A percentile compares a stretch with the other conserved stretches of the same genome.
Conservation (phyloP, 2,329 filamentous ascomycete species). For the Aureobasidium sp. region DNA sequence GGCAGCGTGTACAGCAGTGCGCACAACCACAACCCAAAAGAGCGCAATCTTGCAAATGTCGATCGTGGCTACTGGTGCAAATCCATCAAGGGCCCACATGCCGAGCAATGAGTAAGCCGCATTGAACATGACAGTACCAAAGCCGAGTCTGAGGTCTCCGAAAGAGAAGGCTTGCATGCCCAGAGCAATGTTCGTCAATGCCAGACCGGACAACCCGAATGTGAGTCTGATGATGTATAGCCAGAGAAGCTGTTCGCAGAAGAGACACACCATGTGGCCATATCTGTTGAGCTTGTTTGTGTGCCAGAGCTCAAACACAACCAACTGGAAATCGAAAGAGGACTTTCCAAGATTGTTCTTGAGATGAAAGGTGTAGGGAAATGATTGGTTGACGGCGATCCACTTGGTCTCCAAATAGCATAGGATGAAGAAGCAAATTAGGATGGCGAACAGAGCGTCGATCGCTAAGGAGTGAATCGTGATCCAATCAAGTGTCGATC, state of each 20-base stretch:
- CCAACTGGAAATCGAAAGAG: slow-evolving; percentile 9
- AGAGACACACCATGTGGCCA: slow-evolving; percentile 12
- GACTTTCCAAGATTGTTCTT: slow-evolving; percentile 10
- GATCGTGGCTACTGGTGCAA: not conserved
- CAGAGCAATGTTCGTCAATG: not conserved
- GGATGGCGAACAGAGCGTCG: slow-evolving; percentile 9
- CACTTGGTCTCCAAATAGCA: slow-evolving; percentile 12
- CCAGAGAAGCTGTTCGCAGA: slow-evolving; percentile 11
- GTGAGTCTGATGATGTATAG: slow-evolving; percentile 7
- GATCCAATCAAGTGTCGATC: slow-evolving; percentile 1
- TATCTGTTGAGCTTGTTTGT: slow-evolving; percentile 13
- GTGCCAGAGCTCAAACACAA: slow-evolving; percentile 12
- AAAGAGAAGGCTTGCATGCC: slow-evolving; percentile 10
- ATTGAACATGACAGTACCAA: not conserved
- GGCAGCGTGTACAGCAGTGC: slow-evolving; percentile 11
- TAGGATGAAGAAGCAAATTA: slow-evolving; percentile 11
- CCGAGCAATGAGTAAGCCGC: slow-evolving; percentile 9
- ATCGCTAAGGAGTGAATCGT: slow-evolving; percentile 8
- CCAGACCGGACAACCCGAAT: slow-evolving; percentile 5
- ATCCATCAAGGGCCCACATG: not conserved
- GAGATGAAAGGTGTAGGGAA: slow-evolving; percentile 12
- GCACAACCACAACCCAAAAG: slow-evolving; percentile 11
- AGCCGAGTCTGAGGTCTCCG: not conserved
- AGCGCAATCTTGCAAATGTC: slow-evolving; percentile 8
- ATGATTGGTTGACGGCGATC: slow-evolving; percentile 13